Percentiles rank a stretch among this genome's conserved stretches.
These are phyloP conservation scores for Cardiospermum halicacabum DNA, from an alignment of 345 rosid species.

Conservation along the genomic window DNA sequence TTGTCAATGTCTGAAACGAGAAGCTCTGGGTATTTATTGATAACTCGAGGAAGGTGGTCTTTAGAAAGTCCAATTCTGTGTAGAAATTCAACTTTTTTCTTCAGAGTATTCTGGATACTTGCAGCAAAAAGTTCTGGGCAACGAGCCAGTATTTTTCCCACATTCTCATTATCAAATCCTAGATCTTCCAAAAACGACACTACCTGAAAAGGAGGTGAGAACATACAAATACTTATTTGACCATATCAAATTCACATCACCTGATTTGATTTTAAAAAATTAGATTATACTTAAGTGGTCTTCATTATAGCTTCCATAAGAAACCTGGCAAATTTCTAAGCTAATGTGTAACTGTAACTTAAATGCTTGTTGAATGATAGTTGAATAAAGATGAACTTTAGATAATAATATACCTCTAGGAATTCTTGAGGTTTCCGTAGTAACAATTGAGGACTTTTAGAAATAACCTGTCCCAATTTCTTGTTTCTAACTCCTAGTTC, in stretches of 20 bases:
- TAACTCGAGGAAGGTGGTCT: conserved; percentile 52
- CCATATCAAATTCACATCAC: not conserved
- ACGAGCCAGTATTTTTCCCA: conserved; percentile 57
- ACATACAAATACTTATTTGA: conserved; percentile 4
- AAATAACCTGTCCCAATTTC: conserved; percentile 65
- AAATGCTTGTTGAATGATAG: not conserved
- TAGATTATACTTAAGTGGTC: not conserved
- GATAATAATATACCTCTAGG: conserved; percentile 37
- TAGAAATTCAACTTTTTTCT: conserved; percentile 62
- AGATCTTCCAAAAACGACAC: conserved; percentile 58
- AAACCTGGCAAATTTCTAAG: too few relatives aligned
- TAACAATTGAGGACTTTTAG: conserved; percentile 78
- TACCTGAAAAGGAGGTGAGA: conserved; percentile 40
- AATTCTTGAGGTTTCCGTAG: conserved; percentile 68
- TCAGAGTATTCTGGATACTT: conserved; percentile 55
- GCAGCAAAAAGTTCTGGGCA: conserved; percentile 84
- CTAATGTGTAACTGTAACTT: not conserved
- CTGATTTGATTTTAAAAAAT: not conserved
- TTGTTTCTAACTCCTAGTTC: conserved; percentile 48
- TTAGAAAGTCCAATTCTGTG: conserved; percentile 47
- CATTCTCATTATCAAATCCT: conserved; percentile 53
- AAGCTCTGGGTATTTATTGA: conserved; percentile 84
- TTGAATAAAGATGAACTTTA: not conserved
- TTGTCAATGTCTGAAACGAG: conserved; percentile 56
- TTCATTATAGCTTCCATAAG: not conserved